Conservation (phyloP, 2,329 filamentous ascomycete genomes). For the Cladophialophora carrionii region DNA sequence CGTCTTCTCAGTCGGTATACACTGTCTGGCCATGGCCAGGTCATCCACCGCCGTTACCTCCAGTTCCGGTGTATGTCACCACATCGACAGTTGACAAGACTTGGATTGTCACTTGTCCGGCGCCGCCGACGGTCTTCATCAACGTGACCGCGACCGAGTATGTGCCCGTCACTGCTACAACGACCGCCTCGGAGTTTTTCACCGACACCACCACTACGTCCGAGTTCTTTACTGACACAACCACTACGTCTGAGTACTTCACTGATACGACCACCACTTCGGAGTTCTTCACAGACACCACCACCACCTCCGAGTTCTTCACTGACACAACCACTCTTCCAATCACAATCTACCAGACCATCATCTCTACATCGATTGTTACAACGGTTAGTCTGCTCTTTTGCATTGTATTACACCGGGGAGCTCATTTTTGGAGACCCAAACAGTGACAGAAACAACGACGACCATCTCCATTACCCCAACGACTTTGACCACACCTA, state of each 20-base stretch:
- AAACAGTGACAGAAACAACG: slow-evolving; percentile 28
- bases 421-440: slow-evolving; percentile 18
- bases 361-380: slow-evolving; percentile 31
- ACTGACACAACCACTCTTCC: slow-evolving; percentile 30
- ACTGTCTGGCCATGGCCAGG: slow-evolving; percentile 11
- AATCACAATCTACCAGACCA: slow-evolving; percentile 33
- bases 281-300: slow-evolving; percentile 24
- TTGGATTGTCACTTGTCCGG: slow-evolving; percentile 25
- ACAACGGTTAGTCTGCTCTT: slow-evolving; percentile 22
- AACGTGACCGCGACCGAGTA: slow-evolving; percentile 28
- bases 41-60: slow-evolving; percentile 12
- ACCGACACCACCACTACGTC: slow-evolving; percentile 27
- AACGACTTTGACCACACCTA: slow-evolving; percentile 16
- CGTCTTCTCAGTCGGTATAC: slow-evolving; percentile 18
- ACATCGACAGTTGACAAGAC: slow-evolving; percentile 23
- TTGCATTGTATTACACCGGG: background rate
- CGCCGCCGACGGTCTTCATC: slow-evolving; percentile 29
- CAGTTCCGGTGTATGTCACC: slow-evolving; percentile 9
- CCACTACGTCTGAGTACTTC: slow-evolving; percentile 25
- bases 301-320: slow-evolving; percentile 24
- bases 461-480: slow-evolving; percentile 15
- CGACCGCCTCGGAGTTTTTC: slow-evolving; percentile 19
- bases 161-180: slow-evolving; percentile 17
- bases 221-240: slow-evolving; percentile 24
- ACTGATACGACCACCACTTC: slow-evolving; percentile 27